A percentile compares a stretch with the other conserved stretches of the same genome.
Conservation (phyloP, 2,329 filamentous ascomycete genomes). For the Colletotrichum sp. region DNA sequence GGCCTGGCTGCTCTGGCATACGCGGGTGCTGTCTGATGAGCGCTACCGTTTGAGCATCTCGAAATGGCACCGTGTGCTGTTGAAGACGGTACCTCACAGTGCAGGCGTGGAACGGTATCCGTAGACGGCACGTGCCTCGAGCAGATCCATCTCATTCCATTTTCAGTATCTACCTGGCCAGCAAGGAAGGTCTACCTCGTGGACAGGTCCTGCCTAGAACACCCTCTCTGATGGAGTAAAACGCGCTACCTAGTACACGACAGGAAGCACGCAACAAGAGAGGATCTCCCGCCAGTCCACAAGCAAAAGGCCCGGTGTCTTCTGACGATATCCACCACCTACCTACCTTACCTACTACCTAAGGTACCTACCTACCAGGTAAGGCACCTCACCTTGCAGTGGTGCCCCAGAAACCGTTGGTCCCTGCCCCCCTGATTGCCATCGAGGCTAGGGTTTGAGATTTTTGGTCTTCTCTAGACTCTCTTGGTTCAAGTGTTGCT, state of each 20-base stretch:
- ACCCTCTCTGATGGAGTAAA: neutral
- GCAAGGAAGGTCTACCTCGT: neutral
- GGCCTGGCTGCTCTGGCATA: neutral
- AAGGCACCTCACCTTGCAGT: neutral
- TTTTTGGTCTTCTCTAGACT: neutral
- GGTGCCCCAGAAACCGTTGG: constrained; percentile 11
- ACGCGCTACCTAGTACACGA: neutral
- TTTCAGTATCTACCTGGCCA: neutral
- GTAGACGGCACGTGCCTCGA: neutral
- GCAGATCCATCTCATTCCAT: neutral
- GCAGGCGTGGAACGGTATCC: neutral
- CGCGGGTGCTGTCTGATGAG: neutral
- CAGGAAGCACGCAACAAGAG: neutral
- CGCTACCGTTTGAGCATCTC: neutral
- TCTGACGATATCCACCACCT: neutral
- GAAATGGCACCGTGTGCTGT: neutral
- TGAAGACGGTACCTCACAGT: neutral
- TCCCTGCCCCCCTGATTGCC: neutral
- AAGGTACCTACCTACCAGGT: neutral
- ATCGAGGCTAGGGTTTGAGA: constrained; percentile 15
- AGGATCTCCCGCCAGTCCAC: neutral
- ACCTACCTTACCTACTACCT: no score
- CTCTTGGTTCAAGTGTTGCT: neutral
- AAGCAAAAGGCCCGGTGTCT: neutral
- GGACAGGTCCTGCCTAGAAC: neutral